phyloP scores from a whole-genome alignment of 2,329 filamentous ascomycete genomes.

The Penicillium sp. region DNA sequence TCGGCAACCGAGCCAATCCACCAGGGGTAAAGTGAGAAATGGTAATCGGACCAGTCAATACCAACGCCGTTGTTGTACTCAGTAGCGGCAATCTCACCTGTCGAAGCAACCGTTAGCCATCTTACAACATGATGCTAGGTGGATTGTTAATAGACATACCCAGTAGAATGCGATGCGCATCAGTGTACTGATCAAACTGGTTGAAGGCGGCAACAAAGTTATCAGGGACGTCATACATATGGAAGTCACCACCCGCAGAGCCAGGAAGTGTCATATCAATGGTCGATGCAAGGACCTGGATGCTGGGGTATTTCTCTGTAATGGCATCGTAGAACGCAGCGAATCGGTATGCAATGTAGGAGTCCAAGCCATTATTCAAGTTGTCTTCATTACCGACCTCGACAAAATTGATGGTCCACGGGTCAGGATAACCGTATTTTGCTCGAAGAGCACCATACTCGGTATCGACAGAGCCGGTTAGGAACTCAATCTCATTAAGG shows the following conservation, averaged over 20 bases:
- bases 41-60: slow-evolving; percentile 46
- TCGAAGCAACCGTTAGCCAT: neutral
- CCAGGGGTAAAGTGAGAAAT: slow-evolving; percentile 53
- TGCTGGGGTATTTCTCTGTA: slow-evolving; percentile 56
- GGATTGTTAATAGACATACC: slow-evolving; percentile 13
- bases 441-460: slow-evolving; percentile 53
- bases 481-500: slow-evolving; percentile 35
- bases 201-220: slow-evolving; percentile 53
- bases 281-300: slow-evolving; percentile 46
- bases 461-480: slow-evolving; percentile 29
- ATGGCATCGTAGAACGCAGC: slow-evolving; percentile 62
- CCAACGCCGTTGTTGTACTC: slow-evolving; percentile 48
- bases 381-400: slow-evolving; percentile 71
- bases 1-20: slow-evolving; percentile 65
- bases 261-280: slow-evolving; percentile 27
- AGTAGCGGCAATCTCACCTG: slow-evolving; percentile 30
- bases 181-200: slow-evolving; percentile 53
- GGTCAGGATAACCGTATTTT: slow-evolving; percentile 61
- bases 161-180: slow-evolving; percentile 26
- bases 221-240: slow-evolving; percentile 55
- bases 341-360: slow-evolving; percentile 58
- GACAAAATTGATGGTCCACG: slow-evolving; percentile 62
- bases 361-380: slow-evolving; percentile 54
- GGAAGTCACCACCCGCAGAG: slow-evolving; percentile 41
- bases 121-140: neutral